These are phyloP conservation scores for Salix udensis DNA, from an alignment of 345 rosid species.

Conservation along the genomic window DNA sequence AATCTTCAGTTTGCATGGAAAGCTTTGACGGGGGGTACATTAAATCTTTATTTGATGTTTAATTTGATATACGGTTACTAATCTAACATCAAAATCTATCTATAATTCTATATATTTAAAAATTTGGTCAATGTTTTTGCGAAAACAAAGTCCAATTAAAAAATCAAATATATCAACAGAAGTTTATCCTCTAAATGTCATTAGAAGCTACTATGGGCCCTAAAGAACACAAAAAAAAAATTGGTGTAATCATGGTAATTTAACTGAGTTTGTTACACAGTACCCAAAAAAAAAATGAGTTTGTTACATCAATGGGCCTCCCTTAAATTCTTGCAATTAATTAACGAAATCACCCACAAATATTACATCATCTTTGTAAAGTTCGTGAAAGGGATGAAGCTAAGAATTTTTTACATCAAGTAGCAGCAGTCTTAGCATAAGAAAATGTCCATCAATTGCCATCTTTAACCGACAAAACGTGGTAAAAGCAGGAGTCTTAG, in stretches of 20 bases:
- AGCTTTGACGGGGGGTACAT: too few relatives aligned
- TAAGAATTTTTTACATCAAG: not conserved
- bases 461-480: constrained; percentile 29
- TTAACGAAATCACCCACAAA: not conserved
- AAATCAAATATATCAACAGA: not conserved
- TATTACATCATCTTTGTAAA: not conserved
- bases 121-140: not conserved
- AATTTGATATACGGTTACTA: too few relatives aligned
- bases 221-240: not conserved
- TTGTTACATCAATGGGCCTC: not conserved
- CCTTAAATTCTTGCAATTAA: not conserved
- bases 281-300: not conserved
- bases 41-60: too few relatives aligned
- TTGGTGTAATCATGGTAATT: not conserved
- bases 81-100: not conserved
- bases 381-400: not conserved
- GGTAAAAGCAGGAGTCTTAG: constrained; percentile 21
- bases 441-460: not conserved
- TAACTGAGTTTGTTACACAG: not conserved
- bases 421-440: not conserved
- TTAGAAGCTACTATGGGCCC: not conserved
- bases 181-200: not conserved
- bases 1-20: too few relatives aligned
- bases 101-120: not conserved
- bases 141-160: not conserved